Evolutionary conservation across 1,284 basidiomycete species (phyloP), one percentile per base, ranked within the genome.

Genomic region (Boletus semigastroideus): DNA sequence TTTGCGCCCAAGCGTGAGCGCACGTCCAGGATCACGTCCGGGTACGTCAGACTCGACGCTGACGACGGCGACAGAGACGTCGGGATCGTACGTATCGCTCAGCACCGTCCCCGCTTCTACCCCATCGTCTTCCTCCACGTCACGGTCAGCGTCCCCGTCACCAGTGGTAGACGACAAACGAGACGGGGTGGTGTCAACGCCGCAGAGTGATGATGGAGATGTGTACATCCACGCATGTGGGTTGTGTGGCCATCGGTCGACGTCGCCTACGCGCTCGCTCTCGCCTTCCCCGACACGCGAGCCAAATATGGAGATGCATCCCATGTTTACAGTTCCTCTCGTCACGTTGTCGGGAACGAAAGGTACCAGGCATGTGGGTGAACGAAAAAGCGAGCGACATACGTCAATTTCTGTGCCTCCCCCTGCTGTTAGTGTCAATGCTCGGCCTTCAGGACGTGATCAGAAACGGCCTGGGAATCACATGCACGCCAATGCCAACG

Each of bases 301-400:
- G 6, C 25, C 17, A 7, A 41, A 42, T 40, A 33, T 9, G 2
- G 45, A 40, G 17, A 47, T 65, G 33, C 64, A 69, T 22, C 67
- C 66, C 12, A 68, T 69, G 66, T 69, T 68, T 20, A 60, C 57
- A 0, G 54, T 68, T 3, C 64, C 64, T 7, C 63, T 66, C 16
- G 33, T 67, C 37, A 65, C 64, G 19, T 19, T 63, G 0, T 63
- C 5, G 13, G 25, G 30, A 3, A 11, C 10, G 4, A 11, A 22
- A 11, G 30, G 19, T 19, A 12, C 33, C 3, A 44, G 25, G 25
- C 12, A 46, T 37, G 16, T n/a, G 3, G 31, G 14, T 7, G 12
- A 39, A n/a, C 46, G 34, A 19, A 51, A 43, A 40, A 40, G 25
- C 10, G 34, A 27, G 31, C 30, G 40, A 12, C 48, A 40, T 16